Percentiles rank a stretch among this genome's conserved stretches.
Conservation (phyloP, 805 yeast species). For the Hanseniaspora clermontiae region DNA sequence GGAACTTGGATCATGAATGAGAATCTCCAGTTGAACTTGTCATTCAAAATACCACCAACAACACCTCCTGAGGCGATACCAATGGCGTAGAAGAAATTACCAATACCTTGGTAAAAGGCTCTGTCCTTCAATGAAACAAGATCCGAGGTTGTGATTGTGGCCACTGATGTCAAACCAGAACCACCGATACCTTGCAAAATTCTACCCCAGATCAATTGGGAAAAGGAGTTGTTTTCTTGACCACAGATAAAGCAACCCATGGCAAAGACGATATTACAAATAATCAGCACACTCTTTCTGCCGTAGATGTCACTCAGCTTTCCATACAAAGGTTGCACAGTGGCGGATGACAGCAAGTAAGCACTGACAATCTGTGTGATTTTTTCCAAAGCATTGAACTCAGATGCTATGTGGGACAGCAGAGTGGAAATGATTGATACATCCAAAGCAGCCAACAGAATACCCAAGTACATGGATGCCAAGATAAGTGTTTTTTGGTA, state of each 20-base stretch:
- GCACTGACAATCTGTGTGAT: constrained; percentile 67
- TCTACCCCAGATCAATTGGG: constrained; percentile 40
- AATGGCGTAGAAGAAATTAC: constrained; percentile 59
- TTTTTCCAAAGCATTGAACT: constrained; percentile 48
- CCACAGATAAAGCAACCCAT: constrained; percentile 49
- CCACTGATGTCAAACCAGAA: constrained; percentile 66
- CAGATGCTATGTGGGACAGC: constrained; percentile 54
- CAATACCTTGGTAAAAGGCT: constrained; percentile 73
- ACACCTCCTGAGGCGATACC: constrained; percentile 69
- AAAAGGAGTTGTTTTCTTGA: constrained; percentile 33
- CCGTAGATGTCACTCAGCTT: constrained; percentile 64
- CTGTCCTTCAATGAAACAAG: constrained; percentile 63
- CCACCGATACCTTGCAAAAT: constrained; percentile 82
- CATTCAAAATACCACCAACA: constrained; percentile 48
- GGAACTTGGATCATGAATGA: constrained; percentile 45
- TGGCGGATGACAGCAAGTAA: constrained; percentile 53
- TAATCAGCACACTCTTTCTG: constrained; percentile 38
- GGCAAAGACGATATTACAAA: constrained; percentile 45
- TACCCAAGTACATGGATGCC: constrained; percentile 34
- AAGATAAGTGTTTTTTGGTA: constrained; percentile 26
- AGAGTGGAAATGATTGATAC: constrained; percentile 57
- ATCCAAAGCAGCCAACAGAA: constrained; percentile 54
- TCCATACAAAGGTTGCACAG: constrained; percentile 64
- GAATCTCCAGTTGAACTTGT: constrained; percentile 53
- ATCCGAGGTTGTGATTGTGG: constrained; percentile 67